Evolutionary conservation across 2,329 filamentous ascomycete genomes (phyloP).

Genomic region (Colletotrichum coccodes): DNA sequence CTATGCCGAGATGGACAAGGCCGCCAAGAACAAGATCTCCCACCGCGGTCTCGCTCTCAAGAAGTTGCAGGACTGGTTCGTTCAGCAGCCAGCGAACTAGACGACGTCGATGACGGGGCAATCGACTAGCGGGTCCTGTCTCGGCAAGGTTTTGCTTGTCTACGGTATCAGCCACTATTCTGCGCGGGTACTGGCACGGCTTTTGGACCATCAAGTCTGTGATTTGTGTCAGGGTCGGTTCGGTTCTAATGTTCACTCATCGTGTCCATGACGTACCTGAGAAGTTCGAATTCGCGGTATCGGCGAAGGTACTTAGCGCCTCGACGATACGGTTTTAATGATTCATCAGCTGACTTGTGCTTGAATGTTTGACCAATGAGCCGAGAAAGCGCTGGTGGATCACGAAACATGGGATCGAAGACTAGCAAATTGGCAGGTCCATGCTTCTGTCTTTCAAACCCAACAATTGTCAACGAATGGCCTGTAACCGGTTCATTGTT

Average conservation of each 20-base stretch:
- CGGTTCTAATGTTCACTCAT: background rate
- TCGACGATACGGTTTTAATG: constrained; percentile 80
- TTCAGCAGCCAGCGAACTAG: constrained; percentile 45
- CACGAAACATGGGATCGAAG: constrained; percentile 87
- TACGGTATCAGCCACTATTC: background rate
- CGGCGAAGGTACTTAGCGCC: constrained; percentile 73
- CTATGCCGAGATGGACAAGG: constrained; percentile 94
- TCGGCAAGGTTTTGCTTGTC: background rate
- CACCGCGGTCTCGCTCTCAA: constrained; percentile 89
- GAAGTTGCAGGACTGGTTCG: constrained; percentile 87
- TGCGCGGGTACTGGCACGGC: background rate
- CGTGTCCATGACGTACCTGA: constrained; percentile 46
- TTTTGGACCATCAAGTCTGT: constrained; percentile 13
- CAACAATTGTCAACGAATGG: constrained; percentile 91
- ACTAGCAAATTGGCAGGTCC: constrained; percentile 79
- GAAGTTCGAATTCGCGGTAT: constrained; percentile 81
- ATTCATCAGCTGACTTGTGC: constrained; percentile 56
- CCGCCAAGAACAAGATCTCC: constrained; percentile 89
- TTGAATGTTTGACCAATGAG: constrained; percentile 62
- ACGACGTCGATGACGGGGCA: background rate
- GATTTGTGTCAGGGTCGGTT: background rate
- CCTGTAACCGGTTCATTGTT: constrained; percentile 53
- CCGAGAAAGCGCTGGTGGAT: constrained; percentile 70
- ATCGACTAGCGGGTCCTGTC: too few relatives aligned
- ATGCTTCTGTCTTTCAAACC: constrained; percentile 76